Conservation (phyloP, 163 green algal genomes). For the Scenedesmus sp. region DNA sequence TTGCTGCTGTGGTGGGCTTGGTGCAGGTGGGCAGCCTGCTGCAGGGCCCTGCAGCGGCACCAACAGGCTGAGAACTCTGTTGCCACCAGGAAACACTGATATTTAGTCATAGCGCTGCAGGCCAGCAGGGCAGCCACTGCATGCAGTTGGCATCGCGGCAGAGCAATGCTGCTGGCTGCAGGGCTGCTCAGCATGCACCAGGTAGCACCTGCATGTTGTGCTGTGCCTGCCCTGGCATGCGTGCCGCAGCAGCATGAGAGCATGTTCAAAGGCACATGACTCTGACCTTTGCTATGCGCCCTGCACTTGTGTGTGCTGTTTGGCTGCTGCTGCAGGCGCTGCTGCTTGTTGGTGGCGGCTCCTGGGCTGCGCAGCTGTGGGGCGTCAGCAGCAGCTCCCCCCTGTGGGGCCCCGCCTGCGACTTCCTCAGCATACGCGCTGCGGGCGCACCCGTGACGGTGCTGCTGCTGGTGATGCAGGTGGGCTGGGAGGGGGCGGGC, state of each 20-base stretch:
- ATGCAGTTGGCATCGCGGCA: too few species aligned
- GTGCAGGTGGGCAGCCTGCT: constrained; percentile 23
- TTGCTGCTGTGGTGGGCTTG: constrained; percentile 26
- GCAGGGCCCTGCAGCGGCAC: background rate
- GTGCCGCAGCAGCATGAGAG: background rate
- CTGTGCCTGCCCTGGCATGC: background rate
- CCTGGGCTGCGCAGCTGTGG: constrained; percentile 57
- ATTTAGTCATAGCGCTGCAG: background rate
- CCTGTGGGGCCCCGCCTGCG: constrained; percentile 59
- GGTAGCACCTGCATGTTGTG: background rate
- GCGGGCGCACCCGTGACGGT: constrained; percentile 74
- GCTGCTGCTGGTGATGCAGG: constrained; percentile 74
- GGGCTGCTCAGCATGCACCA: background rate
- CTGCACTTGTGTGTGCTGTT: background rate
- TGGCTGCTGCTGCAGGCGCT: constrained; percentile 12
- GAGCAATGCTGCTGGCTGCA: background rate
- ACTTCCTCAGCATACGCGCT: constrained; percentile 66
- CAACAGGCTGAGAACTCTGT: background rate
- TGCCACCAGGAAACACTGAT: too few species aligned
- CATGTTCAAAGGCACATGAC: background rate
- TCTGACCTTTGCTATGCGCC: background rate
- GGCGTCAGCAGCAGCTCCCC: constrained; percentile 54
- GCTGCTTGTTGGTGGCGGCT: constrained; percentile 16
- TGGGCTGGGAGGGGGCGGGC: background rate
- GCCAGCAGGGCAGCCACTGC: background rate